phyloP scores from a whole-genome alignment of 1,139 yeast genomes.

The Yamadazyma buinensis region DNA sequence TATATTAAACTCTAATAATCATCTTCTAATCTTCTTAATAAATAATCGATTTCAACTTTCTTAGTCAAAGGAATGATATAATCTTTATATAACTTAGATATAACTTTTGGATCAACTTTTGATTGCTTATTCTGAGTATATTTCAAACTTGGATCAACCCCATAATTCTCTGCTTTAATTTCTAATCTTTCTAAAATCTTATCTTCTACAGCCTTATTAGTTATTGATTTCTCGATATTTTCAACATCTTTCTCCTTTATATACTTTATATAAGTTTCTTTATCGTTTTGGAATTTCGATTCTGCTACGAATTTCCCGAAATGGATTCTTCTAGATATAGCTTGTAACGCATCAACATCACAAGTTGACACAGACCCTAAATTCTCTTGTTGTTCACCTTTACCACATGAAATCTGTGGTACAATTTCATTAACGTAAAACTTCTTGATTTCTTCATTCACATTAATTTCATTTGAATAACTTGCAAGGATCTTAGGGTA shows the following conservation, averaged over 20 bases:
- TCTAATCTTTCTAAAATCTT: slow-evolving; percentile 75
- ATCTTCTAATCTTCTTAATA: slow-evolving; percentile 77
- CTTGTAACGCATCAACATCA: slow-evolving; percentile 84
- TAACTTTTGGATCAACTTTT: slow-evolving; percentile 74
- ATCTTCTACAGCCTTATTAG: slow-evolving; percentile 82
- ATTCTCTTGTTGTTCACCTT: slow-evolving; percentile 80
- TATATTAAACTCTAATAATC: slow-evolving; percentile 26
- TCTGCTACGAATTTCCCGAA: slow-evolving; percentile 98
- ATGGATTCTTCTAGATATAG: slow-evolving; percentile 90
- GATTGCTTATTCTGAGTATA: slow-evolving; percentile 67
- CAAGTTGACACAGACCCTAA: slow-evolving; percentile 81
- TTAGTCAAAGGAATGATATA: slow-evolving; percentile 91
- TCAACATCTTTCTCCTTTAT: slow-evolving; percentile 62
- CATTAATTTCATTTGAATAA: slow-evolving; percentile 71
- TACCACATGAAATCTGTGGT: slow-evolving; percentile 64
- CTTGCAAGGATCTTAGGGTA: slow-evolving; percentile 78
- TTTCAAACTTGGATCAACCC: slow-evolving; percentile 79
- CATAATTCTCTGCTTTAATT: slow-evolving; percentile 80
- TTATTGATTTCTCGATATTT: slow-evolving; percentile 78
- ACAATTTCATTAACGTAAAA: slow-evolving; percentile 70
- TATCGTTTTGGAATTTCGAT: slow-evolving; percentile 75
- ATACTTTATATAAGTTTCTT: slow-evolving; percentile 57
- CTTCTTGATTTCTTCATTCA: slow-evolving; percentile 63
- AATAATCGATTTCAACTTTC: slow-evolving; percentile 89
- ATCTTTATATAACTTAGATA: slow-evolving; percentile 80